Evolutionary conservation across 345 rosid species (phyloP).

Genomic region (Hibiscus syriacus): DNA sequence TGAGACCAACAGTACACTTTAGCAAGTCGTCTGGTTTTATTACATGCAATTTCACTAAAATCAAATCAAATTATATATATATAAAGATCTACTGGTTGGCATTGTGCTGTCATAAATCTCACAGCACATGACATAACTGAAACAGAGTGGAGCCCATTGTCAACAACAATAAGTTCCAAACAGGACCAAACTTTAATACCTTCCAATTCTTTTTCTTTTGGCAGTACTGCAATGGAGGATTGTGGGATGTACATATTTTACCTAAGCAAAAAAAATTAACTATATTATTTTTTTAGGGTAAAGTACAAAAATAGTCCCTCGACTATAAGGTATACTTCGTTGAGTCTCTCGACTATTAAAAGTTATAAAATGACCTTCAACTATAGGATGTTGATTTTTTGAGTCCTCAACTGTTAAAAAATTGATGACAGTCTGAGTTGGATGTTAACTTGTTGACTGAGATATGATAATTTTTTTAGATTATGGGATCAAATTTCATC

Average conservation of each 20-base stretch:
- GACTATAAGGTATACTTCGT: too few species aligned
- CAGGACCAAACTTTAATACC: constrained; percentile 3
- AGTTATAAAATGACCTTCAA: too few species aligned
- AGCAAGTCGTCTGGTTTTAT: not conserved
- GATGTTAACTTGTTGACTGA: too few species aligned
- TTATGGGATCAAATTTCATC: too few species aligned
- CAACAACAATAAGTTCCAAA: constrained; percentile 3
- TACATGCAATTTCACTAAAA: not conserved
- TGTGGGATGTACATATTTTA: not conserved
- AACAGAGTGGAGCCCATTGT: constrained; percentile 9
- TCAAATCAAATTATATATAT: not conserved
- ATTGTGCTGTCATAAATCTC: not conserved
- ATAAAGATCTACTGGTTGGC: not conserved
- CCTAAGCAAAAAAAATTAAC: not conserved
- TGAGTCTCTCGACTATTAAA: too few species aligned
- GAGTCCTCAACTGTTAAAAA: too few species aligned
- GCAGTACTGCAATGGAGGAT: not conserved
- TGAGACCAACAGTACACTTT: not conserved
- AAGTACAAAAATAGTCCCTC: too few species aligned
- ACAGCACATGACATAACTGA: constrained; percentile 4
- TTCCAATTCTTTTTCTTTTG: not conserved
- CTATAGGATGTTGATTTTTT: too few species aligned
- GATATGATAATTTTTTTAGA: too few species aligned
- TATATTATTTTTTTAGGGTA: too few species aligned
- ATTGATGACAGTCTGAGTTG: too few species aligned